Evolutionary conservation across 2,329 filamentous ascomycete genomes (phyloP).

Genomic region (Fusarium phyllophilum): DNA sequence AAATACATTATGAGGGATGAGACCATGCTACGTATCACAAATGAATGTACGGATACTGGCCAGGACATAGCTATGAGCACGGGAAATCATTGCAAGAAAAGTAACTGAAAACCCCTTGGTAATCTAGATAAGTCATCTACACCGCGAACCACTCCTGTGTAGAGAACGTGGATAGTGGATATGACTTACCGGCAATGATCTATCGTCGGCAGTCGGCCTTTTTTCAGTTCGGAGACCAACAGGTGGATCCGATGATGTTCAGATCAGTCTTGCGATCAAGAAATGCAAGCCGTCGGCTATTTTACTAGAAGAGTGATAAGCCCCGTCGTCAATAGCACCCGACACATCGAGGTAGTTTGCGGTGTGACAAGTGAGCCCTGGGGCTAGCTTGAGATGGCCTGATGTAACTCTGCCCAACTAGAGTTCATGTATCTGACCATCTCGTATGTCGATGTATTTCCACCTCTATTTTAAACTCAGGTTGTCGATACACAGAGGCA

Average conservation of each 20-base stretch:
- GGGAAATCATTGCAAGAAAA: neutral
- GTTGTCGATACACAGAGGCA: neutral
- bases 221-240: neutral
- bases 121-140: neutral
- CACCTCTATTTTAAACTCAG: neutral
- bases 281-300: slow-evolving; percentile 9
- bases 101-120: neutral
- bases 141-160: neutral
- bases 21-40: neutral
- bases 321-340: slow-evolving; percentile 4
- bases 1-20: neutral
- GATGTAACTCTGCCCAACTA: slow-evolving; percentile 34
- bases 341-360: slow-evolving; percentile 27
- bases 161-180: neutral
- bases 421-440: neutral
- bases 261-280: slow-evolving; percentile 10
- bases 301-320: neutral
- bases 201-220: neutral
- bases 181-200: neutral
- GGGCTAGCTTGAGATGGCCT: slow-evolving; percentile 38
- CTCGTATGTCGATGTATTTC: neutral
- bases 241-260: neutral
- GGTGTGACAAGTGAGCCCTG: slow-evolving; percentile 34
- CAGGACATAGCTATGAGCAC: neutral
- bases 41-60: no score